phyloP scores from a whole-genome alignment of 371 early-diverging fungal genomes.

The Batrachochytrium dendrobatidis region DNA sequence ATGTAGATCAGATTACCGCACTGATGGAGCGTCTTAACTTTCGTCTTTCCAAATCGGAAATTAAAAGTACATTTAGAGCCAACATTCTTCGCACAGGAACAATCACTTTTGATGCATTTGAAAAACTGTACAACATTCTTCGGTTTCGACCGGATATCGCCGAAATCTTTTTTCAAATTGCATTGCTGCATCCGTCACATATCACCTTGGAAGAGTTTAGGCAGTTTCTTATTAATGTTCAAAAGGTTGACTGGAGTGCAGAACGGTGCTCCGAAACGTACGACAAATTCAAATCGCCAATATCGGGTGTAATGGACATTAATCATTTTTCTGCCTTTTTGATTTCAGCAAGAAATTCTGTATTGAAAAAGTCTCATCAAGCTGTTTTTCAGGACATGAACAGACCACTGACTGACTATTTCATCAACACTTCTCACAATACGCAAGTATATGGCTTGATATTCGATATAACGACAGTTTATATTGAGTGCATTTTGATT shows the following conservation, averaged over 20 bases:
- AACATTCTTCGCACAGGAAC: conserved; percentile 26
- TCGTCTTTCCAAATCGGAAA: conserved; percentile 33
- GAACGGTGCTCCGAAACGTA: conserved; percentile 29
- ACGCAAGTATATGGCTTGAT: conserved; percentile 51
- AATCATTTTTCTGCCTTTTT: conserved; percentile 45
- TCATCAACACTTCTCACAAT: conserved; percentile 74
- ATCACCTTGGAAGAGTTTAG: conserved; percentile 34
- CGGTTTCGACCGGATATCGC: conserved; percentile 42
- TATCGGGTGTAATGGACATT: conserved; percentile 27
- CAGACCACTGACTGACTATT: conserved; percentile 64
- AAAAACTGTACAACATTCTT: conserved; percentile 29
- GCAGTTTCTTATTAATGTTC: conserved; percentile 26
- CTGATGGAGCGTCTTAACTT: conserved; percentile 37
- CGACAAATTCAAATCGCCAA: conserved; percentile 22
- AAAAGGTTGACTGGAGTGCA: conserved; percentile 33
- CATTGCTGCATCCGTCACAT: conserved; percentile 15
- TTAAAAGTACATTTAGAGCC: conserved; percentile 38
- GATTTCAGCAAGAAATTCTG: conserved; percentile 35
- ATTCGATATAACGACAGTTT: not conserved
- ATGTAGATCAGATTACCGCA: conserved; percentile 34
- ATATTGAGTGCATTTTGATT: conserved; percentile 3
- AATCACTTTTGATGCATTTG: conserved; percentile 31
- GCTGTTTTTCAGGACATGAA: conserved; percentile 38
- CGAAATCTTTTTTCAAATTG: conserved; percentile 32
- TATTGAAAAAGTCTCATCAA: conserved; percentile 30